These are phyloP conservation scores for Jaapia argillacea DNA, from an alignment of 768 basidiomycete species.

Conservation along the genomic window DNA sequence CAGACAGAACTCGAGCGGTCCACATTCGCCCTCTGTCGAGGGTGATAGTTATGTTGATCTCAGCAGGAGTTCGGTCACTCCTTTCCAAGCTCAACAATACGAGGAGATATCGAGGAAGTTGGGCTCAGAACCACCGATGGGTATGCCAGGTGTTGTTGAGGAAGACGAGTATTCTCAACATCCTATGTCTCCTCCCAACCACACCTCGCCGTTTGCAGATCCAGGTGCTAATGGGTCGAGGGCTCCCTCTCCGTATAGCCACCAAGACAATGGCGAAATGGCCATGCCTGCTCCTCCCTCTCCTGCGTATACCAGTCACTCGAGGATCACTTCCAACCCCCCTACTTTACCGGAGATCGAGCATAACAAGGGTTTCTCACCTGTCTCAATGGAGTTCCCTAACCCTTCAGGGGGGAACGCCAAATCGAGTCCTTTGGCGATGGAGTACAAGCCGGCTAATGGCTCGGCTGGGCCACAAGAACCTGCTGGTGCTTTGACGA, in stretches of 20 bases:
- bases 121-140: constrained; percentile 20
- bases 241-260: constrained; percentile 21
- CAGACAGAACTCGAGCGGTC: constrained; percentile 1
- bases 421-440: no score
- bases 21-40: neutral
- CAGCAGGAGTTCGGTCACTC: constrained; percentile 57
- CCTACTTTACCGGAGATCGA: constrained; percentile 45
- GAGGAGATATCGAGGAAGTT: constrained; percentile 56
- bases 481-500: no score
- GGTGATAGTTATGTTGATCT: constrained; percentile 52
- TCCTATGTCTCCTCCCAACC: neutral
- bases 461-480: no score
- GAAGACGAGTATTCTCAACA: constrained; percentile 11
- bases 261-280: constrained; percentile 8
- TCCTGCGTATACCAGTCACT: constrained; percentile 20
- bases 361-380: constrained; percentile 32
- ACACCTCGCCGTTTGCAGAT: constrained; percentile 20
- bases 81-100: constrained; percentile 70
- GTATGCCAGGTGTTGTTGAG: constrained; percentile 12
- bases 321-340: constrained; percentile 38
- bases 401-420: no score
- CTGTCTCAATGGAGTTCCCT: no score
- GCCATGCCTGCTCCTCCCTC: constrained; percentile 17
- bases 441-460: no score
- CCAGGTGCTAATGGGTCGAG: constrained; percentile 3